A percentile compares a stretch with the other conserved stretches of the same genome.
Conservation (phyloP, 129 eudicot genomes). For the Flaveria trinervia region DNA sequence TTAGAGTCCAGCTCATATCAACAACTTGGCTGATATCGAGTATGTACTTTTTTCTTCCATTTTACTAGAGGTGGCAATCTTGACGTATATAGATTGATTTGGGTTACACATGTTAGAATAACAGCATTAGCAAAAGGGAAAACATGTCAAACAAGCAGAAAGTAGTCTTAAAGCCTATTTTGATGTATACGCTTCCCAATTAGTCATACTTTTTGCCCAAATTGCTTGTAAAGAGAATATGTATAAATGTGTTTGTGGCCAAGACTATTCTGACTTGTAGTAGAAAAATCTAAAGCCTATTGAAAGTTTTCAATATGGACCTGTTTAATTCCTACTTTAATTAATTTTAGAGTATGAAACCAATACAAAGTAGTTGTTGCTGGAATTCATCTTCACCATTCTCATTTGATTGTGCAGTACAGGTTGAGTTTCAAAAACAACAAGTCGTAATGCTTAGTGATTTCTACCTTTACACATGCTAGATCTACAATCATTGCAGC, state of each 20-base stretch:
- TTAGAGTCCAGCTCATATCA: conserved; percentile 73
- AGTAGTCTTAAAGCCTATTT: background rate
- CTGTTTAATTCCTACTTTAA: background rate
- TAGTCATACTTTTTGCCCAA: background rate
- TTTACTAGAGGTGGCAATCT: background rate
- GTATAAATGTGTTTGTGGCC: background rate
- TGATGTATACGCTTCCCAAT: too few relatives aligned
- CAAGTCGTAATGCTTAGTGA: conserved; percentile 58
- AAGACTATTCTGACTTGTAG: background rate
- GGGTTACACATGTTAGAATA: too few relatives aligned
- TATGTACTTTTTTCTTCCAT: conserved; percentile 32
- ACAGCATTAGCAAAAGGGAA: too few relatives aligned
- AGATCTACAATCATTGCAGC: conserved; percentile 90
- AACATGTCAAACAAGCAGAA: background rate
- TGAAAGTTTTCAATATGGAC: background rate
- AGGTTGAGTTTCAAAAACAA: conserved; percentile 85
- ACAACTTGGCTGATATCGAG: conserved; percentile 96
- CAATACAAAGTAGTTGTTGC: conserved; percentile 2
- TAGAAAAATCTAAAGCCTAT: background rate
- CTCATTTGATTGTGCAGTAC: conserved; percentile 56
- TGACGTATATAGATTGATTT: background rate
- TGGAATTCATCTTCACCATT: conserved; percentile 20
- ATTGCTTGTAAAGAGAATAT: background rate
- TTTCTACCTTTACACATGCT: conserved; percentile 78
- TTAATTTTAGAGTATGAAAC: background rate